These are phyloP conservation scores for Malassezia globosa DNA, from an alignment of 1,284 basidiomycete species.

Conservation along the genomic window DNA sequence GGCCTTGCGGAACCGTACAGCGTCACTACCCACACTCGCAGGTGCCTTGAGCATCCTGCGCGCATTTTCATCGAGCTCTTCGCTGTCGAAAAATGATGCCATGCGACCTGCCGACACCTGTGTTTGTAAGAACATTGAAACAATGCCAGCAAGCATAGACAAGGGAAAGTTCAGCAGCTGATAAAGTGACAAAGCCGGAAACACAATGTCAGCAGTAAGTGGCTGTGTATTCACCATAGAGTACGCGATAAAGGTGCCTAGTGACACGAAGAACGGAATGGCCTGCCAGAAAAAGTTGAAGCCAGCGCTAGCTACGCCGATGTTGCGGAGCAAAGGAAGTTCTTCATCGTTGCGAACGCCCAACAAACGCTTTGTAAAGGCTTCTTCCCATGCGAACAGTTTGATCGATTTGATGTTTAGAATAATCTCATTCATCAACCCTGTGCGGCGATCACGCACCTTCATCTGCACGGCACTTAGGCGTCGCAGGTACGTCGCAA, in stretches of 20 bases:
- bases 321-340: constrained; percentile 57
- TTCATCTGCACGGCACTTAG: constrained; percentile 85
- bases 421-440: constrained; percentile 50
- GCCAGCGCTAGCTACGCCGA: constrained; percentile 28
- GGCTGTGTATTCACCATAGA: constrained; percentile 60
- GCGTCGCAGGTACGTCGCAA: constrained; percentile 56
- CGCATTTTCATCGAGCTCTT: constrained; percentile 58
- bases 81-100: constrained; percentile 62
- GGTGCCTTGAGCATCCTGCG: constrained; percentile 2
- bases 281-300: constrained; percentile 42
- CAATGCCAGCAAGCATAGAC: constrained; percentile 60
- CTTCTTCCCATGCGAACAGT: constrained; percentile 61
- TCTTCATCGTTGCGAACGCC: constrained; percentile 75
- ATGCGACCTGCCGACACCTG: constrained; percentile 73
- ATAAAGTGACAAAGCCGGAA: constrained; percentile 86
- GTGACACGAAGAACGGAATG: constrained; percentile 58
- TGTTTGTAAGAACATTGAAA: constrained; percentile 56
- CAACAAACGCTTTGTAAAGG: constrained; percentile 64
- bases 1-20: constrained; percentile 50
- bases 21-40: background rate
- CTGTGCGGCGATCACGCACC: constrained; percentile 57
- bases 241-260: constrained; percentile 65
- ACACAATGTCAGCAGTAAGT: constrained; percentile 79
- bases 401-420: constrained; percentile 70
- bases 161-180: constrained; percentile 79